Evolutionary conservation across 1,284 basidiomycete genomes (phyloP).

Genomic region (Omphalotus olearius): DNA sequence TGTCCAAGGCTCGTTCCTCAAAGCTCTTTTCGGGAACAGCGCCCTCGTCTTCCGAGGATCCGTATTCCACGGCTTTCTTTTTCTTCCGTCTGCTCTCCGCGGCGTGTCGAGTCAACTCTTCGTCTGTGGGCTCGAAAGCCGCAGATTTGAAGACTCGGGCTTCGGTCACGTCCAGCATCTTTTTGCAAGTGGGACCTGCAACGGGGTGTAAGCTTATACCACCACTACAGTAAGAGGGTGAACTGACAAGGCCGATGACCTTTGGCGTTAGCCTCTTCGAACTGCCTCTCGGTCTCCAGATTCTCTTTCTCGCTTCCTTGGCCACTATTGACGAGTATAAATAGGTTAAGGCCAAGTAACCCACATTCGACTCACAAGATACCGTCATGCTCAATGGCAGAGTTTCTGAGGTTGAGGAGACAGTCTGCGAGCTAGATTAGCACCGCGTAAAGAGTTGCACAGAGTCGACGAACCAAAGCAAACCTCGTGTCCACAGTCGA

Average conservation of each 20-base stretch:
- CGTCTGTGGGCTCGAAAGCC: slow-evolving; percentile 25
- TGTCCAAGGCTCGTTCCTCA: slow-evolving; percentile 25
- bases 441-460: neutral
- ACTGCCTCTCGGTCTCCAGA: slow-evolving; percentile 46
- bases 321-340: slow-evolving; percentile 34
- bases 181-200: slow-evolving; percentile 21
- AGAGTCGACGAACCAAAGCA: slow-evolving; percentile 42
- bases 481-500: slow-evolving; percentile 58
- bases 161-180: slow-evolving; percentile 9
- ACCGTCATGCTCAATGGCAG: slow-evolving; percentile 49
- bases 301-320: slow-evolving; percentile 53
- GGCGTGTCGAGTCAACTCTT: slow-evolving; percentile 31
- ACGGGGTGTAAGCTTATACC: slow-evolving; percentile 3
- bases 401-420: slow-evolving; percentile 42
- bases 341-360: neutral
- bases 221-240: neutral
- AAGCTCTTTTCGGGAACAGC: slow-evolving; percentile 20
- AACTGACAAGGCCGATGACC: slow-evolving; percentile 54
- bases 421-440: slow-evolving; percentile 37
- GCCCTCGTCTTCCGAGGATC: slow-evolving; percentile 19
- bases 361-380: slow-evolving; percentile 42
- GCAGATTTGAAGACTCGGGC: slow-evolving; percentile 8
- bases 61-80: slow-evolving; percentile 14
- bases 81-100: slow-evolving; percentile 17
- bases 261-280: slow-evolving; percentile 50